Evolutionary conservation across 495 filamentous ascomycete genomes (phyloP), one percentile per base, ranked within the genome.

Genomic region (Aspergillus affinis): DNA sequence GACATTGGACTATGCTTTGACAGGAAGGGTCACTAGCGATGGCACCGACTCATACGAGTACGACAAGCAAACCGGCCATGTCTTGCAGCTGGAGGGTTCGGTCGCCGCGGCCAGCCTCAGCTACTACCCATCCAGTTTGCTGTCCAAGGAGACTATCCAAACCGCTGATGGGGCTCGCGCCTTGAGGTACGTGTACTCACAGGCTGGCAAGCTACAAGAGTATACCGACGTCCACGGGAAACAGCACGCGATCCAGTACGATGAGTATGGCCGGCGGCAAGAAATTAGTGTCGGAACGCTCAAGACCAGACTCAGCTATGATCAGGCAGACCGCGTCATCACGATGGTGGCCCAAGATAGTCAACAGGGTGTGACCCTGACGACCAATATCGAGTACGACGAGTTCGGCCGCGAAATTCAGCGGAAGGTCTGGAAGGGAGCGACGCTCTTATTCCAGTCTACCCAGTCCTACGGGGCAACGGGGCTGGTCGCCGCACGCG

Each of bases 401-500:
- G 59, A 61, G 7, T 61, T 61, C 23, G 53, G 48, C 10, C 59
- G 59, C 2, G 59, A 61, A 10, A 45, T 51, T 15, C 3, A 46
- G 2, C 46, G 59, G 6, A 57, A 10, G 5, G 59, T 56, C 52
- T 17, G 1, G 2, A 21, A 45, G 21, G 53, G 47, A 1, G 18
- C 1, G 0, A 47, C 20, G 10, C 17, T 1, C n/a, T 19, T 56
- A 4, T 57, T 0, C 27, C 47, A 51, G 19, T 7, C 20, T 2
- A 52, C 2, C 20, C 59, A 61, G n/a, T n/a, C n/a, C n/a, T n/a
- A n/a, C n/a, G n/a, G n/a, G n/a, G n/a, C n/a, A n/a, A n/a, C n/a
- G n/a, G n/a, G n/a, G n/a, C n/a, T n/a, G n/a, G n/a, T n/a, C n/a
- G n/a, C n/a, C n/a, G n/a, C n/a, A n/a, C n/a, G n/a, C n/a, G n/a